Evolutionary conservation across 345 rosid species (phyloP), one percentile per base, ranked within the genome.

Genomic region (Pistacia vera): DNA sequence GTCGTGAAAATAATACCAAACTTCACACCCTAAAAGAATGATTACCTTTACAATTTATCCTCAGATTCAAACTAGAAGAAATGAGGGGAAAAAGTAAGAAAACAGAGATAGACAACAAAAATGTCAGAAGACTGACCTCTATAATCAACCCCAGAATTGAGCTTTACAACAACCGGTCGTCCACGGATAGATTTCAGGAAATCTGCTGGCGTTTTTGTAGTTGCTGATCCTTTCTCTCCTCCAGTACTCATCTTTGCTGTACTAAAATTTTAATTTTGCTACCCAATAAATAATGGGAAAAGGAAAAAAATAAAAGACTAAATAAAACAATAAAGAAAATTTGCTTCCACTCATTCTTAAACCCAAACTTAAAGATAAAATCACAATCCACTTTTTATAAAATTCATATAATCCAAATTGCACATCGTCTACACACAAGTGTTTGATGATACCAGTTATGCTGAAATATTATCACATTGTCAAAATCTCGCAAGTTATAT

Each of bases 121-220:
- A 17, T 52, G 20, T 11, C 3, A 30, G 12, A 79, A 48, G 69
- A 78, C 74, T 22, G 0, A 90, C 97, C 99, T 85, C 98, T 79
- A 76, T 95, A 95, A 82, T 93, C 98, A 51, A 92, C 97, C 68
- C 99, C 98, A 63, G 97, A 95, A 76, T 95, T 93, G 28, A 96
- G 86, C 76, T 96, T 96, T 2, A 96, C 98, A 12, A 96, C 99
- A 71, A 96, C 98, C 0, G 97, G 97, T 38, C 93, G 86, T 20
- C 99, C 99, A 3, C 98, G 97, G 36, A 93, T 93, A 0, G 99
- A 96, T 72, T 96, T 96, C 79, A 96, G 92, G 80, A 93, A 96
- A 83, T 93, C 98, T 4, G 95, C 90, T 0, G 99, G 99, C 11
- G 91, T 85, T 82, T 88, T 88, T 20, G 89, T 85, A 9, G 81